A percentile compares a stretch with the other conserved stretches of the same genome.
Conservation (phyloP, 2,329 filamentous ascomycete species). For the Onygena corvina region DNA sequence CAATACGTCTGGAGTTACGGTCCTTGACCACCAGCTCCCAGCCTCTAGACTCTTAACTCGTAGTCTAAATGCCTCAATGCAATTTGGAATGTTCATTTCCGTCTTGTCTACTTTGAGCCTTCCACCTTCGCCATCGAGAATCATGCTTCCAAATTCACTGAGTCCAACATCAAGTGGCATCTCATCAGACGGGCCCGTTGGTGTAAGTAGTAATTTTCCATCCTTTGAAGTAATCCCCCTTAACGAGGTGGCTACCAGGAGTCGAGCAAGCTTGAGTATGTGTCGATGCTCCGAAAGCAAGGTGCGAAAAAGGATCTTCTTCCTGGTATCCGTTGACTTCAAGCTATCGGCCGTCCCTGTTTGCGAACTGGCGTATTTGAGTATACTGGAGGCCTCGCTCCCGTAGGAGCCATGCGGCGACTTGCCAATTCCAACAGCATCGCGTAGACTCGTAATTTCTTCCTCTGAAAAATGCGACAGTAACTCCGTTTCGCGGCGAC, state of each 20-base stretch:
- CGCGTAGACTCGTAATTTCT: slow-evolving; percentile 62
- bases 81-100: slow-evolving; percentile 23
- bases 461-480: slow-evolving; percentile 61
- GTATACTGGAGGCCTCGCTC: slow-evolving; percentile 23
- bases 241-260: slow-evolving; percentile 27
- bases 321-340: slow-evolving; percentile 49
- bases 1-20: slow-evolving; percentile 39
- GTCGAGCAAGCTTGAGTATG: slow-evolving; percentile 53
- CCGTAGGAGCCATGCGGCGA: slow-evolving; percentile 10
- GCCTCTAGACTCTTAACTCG: slow-evolving; percentile 26
- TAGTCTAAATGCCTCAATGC: slow-evolving; percentile 26
- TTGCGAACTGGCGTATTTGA: slow-evolving; percentile 21
- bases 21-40: slow-evolving; percentile 36
- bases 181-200: not conserved
- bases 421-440: slow-evolving; percentile 38
- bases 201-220: not conserved
- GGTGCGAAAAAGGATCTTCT: slow-evolving; percentile 54
- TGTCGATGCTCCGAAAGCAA: slow-evolving; percentile 62
- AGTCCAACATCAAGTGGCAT: not conserved
- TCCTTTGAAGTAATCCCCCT: slow-evolving; percentile 15
- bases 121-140: not conserved
- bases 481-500: slow-evolving; percentile 60
- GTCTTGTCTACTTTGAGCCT: not conserved
- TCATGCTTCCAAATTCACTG: slow-evolving; percentile 8
- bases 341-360: slow-evolving; percentile 38